Evolutionary conservation across 768 basidiomycete genomes (phyloP), one percentile per base, ranked within the genome.

Genomic region (Kwoniella dendrophila): DNA sequence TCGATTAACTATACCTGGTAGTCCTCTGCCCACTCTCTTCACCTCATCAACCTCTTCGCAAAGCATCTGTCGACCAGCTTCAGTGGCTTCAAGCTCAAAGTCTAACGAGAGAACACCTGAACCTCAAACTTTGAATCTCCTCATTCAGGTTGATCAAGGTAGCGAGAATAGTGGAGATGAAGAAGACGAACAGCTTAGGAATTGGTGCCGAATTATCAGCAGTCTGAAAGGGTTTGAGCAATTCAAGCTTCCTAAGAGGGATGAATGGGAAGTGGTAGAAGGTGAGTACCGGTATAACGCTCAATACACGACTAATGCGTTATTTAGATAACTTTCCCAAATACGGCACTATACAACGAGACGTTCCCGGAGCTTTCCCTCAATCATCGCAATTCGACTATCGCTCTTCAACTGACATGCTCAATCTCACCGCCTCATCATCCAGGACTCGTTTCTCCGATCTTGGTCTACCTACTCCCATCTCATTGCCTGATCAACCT

Each of bases 221-320:
- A 11, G 16, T 6, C 6, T 63, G 27, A 47, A 45, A 27, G 65
- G 65, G 2, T 66, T 51, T 41, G 24, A 45, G 29, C 44, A 26
- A 30, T 38, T 58, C 5, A 33, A 32, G n/a, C 8, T 44, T 4
- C 26, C 53, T 1, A 53, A 63, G 38, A 40, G 40, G 14, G 73
- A 74, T 26, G 66, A 62, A 40, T 74, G 73, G 70, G 68, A 74
- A 49, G 57, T 72, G 6, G 47, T 74, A 34, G 55, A 70, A n/a
- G 64, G 73, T 74, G 44, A 67, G 72, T 55, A 4, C 11, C 12
- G 32, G 18, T 20, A 7, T 29, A 24, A 2, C 12, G 2, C 45
- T 51, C 24, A 43, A 54, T 45, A 7, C 10, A 4, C 20, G 40
- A 47, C 48, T 33, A 11, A 48, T 29, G 27, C 36, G 14, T 44